A percentile compares a stretch with the other conserved stretches of the same genome.
phyloP scores from a whole-genome alignment of 768 basidiomycete species.

The Tephrocybe sp. region DNA sequence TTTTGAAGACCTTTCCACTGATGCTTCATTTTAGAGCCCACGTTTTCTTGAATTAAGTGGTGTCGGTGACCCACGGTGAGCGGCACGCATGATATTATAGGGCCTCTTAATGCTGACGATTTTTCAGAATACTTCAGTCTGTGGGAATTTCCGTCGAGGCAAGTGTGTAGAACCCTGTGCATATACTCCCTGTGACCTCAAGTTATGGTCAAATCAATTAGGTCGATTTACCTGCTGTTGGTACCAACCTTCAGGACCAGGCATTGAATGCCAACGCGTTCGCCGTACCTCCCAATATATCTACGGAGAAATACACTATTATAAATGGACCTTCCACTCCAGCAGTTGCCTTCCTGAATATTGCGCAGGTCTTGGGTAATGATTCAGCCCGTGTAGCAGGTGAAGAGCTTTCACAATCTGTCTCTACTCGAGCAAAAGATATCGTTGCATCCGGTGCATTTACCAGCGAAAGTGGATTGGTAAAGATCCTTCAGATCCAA shows the following conservation, averaged over 20 bases:
- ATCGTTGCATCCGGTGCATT: constrained; percentile 17
- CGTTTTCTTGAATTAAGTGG: constrained; percentile 15
- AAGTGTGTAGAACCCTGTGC: background rate
- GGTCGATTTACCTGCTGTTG: constrained; percentile 15
- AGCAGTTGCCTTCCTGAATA: constrained; percentile 9
- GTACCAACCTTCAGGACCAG: constrained; percentile 17
- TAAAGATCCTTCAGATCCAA: constrained; percentile 10
- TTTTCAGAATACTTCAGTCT: constrained; percentile 6
- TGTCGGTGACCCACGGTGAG: constrained; percentile 10
- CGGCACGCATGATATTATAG: too few relatives aligned
- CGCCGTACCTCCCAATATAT: background rate
- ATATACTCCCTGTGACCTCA: background rate
- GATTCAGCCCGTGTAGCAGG: background rate
- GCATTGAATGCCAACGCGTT: constrained; percentile 2
- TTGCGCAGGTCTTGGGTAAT: constrained; percentile 8
- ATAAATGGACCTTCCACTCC: constrained; percentile 6
- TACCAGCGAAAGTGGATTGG: constrained; percentile 5
- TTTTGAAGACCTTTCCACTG: background rate
- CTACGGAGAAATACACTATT: background rate
- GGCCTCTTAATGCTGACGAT: too few relatives aligned
- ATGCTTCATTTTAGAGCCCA: constrained; percentile 4
- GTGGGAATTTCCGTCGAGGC: constrained; percentile 10
- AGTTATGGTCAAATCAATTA: background rate
- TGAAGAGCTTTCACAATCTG: background rate
- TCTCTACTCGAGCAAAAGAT: constrained; percentile 5